These are phyloP conservation scores for Penicillium olsonii DNA, from an alignment of 2,329 filamentous ascomycete genomes.

Conservation along the genomic window DNA sequence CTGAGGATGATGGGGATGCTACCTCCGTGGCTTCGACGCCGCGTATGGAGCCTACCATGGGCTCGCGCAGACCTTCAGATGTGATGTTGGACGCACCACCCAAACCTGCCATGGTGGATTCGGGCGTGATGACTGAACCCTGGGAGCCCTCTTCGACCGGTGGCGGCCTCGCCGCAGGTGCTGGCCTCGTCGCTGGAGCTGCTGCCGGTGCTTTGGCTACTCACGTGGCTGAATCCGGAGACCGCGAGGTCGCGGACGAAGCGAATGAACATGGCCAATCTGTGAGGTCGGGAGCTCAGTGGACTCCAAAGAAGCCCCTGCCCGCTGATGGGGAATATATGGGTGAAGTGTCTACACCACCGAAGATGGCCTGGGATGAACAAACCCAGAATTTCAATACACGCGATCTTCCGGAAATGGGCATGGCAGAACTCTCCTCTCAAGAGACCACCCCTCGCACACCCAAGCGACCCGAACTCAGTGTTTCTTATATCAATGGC, in stretches of 20 bases:
- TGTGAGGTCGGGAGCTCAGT: conserved; percentile 46
- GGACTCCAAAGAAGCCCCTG: conserved; percentile 38
- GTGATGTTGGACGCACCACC: conserved; percentile 23
- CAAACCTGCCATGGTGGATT: conserved; percentile 57
- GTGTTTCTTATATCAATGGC: conserved; percentile 34
- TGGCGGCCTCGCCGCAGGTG: conserved; percentile 6
- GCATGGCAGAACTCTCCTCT: conserved; percentile 34
- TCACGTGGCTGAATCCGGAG: conserved; percentile 14
- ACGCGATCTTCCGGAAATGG: conserved; percentile 26
- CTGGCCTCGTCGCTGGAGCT: conserved; percentile 24
- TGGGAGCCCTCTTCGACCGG: conserved; percentile 44
- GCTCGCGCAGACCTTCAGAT: conserved; percentile 37
- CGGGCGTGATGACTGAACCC: conserved; percentile 64
- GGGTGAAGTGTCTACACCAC: conserved; percentile 39
- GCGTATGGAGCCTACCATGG: conserved; percentile 30
- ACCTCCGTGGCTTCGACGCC: conserved; percentile 44
- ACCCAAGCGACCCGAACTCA: conserved; percentile 45
- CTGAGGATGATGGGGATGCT: conserved; percentile 67
- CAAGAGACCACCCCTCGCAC: conserved; percentile 39
- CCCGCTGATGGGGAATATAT: conserved; percentile 28
- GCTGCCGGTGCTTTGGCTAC: conserved; percentile 23
- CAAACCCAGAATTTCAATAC: conserved; percentile 11
- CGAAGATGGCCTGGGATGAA: conserved; percentile 45
- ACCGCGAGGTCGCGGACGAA: conserved; percentile 20
- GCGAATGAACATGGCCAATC: conserved; percentile 25